Evolutionary conservation across 768 basidiomycete genomes (phyloP).

Genomic region (Daedaleopsis nitida): DNA sequence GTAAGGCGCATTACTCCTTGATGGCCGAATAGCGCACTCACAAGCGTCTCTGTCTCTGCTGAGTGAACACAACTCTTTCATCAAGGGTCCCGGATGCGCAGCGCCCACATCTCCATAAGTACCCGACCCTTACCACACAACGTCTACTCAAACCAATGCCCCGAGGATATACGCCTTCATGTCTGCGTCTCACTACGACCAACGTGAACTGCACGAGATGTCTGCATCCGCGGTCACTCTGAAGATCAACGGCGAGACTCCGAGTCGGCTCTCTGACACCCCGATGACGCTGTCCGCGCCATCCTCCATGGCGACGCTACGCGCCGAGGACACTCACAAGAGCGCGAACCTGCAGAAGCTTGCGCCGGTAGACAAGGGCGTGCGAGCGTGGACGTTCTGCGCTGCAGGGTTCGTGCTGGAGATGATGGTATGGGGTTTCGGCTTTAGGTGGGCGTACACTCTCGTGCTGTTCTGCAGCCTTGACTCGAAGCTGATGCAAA

Average conservation of each 20-base stretch:
- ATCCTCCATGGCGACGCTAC: slow-evolving; percentile 13
- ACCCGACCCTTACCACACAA: no score
- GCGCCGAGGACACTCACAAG: slow-evolving; percentile 4
- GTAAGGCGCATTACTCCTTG: no score
- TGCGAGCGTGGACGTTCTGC: slow-evolving; percentile 27
- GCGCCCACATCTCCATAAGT: no score
- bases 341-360: slow-evolving; percentile 23
- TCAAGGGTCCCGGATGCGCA: no score
- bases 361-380: slow-evolving; percentile 20
- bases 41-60: no score
- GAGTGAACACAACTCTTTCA: no score
- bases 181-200: no score
- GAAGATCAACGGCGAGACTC: background rate
- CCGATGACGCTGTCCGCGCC: background rate
- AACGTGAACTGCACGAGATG: background rate
- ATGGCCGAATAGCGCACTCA: no score
- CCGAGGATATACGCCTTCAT: no score
- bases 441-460: slow-evolving; percentile 20
- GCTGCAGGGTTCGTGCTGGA: slow-evolving; percentile 22
- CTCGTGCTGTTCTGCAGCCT: background rate
- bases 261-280: no score
- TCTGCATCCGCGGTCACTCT: background rate
- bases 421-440: slow-evolving; percentile 28
- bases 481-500: background rate
- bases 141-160: no score